These are phyloP conservation scores for Neophaeococcomyces mojaviensis DNA, from an alignment of 2,329 filamentous ascomycete genomes.

Conservation along the genomic window DNA sequence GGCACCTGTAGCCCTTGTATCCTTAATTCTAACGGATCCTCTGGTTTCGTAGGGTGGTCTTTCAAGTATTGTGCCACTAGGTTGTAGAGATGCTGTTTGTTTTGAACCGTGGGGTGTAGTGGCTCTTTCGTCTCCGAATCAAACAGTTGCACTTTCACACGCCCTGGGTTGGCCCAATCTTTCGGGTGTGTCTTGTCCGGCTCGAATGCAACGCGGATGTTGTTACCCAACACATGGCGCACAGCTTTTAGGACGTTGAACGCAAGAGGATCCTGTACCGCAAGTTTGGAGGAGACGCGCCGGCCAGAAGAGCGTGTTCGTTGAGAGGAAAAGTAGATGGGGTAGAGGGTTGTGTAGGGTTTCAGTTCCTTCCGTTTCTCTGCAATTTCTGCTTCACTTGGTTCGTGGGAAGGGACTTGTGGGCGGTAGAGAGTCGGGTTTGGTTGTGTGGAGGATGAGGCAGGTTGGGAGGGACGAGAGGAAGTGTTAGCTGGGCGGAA, in stretches of 20 bases:
- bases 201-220: constrained; percentile 61
- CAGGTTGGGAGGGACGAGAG: constrained; percentile 14
- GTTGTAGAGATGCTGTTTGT: constrained; percentile 81
- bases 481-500: constrained; percentile 29
- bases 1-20: constrained; percentile 66
- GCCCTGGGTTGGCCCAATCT: constrained; percentile 94
- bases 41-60: constrained; percentile 67
- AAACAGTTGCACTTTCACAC: constrained; percentile 67
- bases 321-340: constrained; percentile 77
- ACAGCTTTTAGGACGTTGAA: constrained; percentile 84
- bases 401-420: constrained; percentile 39
- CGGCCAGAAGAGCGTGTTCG: constrained; percentile 72
- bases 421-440: constrained; percentile 37
- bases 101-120: constrained; percentile 50
- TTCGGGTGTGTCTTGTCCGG: constrained; percentile 88
- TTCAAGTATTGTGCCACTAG: constrained; percentile 70
- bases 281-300: constrained; percentile 63
- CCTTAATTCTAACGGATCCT: constrained; percentile 61
- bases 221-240: constrained; percentile 40
- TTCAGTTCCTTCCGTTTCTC: constrained; percentile 54
- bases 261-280: constrained; percentile 78
- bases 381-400: constrained; percentile 32
- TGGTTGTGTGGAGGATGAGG: constrained; percentile 23
- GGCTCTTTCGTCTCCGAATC: constrained; percentile 46
- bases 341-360: constrained; percentile 83